Conservation (phyloP, 129 eudicot species). For the Apium graveolens region DNA sequence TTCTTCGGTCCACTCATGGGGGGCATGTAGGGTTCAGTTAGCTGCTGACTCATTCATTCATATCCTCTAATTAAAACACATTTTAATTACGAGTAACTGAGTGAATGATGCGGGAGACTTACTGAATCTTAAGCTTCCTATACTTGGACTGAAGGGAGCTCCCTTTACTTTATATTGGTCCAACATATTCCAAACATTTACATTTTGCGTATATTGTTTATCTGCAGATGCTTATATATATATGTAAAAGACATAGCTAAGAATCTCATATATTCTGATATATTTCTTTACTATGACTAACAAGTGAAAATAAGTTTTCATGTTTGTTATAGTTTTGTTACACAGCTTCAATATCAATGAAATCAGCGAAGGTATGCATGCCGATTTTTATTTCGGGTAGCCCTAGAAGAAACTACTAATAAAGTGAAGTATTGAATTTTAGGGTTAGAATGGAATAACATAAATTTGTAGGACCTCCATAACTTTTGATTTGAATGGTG, state of each 20-base stretch:
- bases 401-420: neutral
- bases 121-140: constrained; percentile 23
- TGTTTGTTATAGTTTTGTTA: neutral
- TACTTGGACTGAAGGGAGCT: constrained; percentile 41
- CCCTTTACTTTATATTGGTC: constrained; percentile 3
- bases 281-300: neutral
- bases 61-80: constrained; percentile 25
- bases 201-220: too few species aligned
- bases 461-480: neutral
- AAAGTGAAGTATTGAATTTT: neutral
- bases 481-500: neutral
- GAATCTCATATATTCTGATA: too few species aligned
- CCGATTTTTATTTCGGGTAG: neutral
- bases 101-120: constrained; percentile 31
- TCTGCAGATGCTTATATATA: neutral
- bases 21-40: constrained; percentile 55
- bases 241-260: too few species aligned
- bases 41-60: constrained; percentile 99
- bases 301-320: neutral
- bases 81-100: constrained; percentile 13
- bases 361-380: neutral
- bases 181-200: neutral
- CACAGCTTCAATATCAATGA: neutral
- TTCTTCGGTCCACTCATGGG: constrained; percentile 87
- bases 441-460: neutral